Conservation (phyloP, 768 basidiomycete genomes). For the Infundibulicybe gibba region DNA sequence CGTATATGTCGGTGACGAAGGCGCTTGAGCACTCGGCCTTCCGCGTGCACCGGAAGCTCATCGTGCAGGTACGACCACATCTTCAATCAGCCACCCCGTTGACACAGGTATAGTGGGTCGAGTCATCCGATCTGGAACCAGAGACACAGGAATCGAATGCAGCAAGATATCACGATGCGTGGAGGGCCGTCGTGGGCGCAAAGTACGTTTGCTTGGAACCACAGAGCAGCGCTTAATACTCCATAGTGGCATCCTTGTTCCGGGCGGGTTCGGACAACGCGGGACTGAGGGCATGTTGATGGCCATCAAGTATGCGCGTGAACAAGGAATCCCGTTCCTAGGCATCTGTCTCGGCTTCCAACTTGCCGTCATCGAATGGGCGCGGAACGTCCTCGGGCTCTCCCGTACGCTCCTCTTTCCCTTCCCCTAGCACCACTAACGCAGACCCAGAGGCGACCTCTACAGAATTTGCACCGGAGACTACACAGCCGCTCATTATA, state of each 20-base stretch:
- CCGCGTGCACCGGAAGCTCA: constrained; percentile 81
- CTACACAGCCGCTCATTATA: constrained; percentile 73
- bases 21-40: constrained; percentile 96
- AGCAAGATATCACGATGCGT: constrained; percentile 92
- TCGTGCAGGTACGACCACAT: constrained; percentile 56
- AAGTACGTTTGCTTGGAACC: constrained; percentile 45
- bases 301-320: constrained; percentile 96
- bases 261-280: constrained; percentile 91
- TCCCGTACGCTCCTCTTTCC: constrained; percentile 38
- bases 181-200: constrained; percentile 88
- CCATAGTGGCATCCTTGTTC: constrained; percentile 88
- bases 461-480: constrained; percentile 65
- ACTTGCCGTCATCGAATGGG: constrained; percentile 94
- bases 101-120: constrained; percentile 73
- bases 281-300: constrained; percentile 98
- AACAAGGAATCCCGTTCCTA: constrained; percentile 91
- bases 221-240: constrained; percentile 5
- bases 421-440: not conserved
- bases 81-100: not conserved
- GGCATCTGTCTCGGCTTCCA: constrained; percentile 99
- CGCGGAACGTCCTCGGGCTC: constrained; percentile 75
- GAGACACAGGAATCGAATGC: constrained; percentile 77
- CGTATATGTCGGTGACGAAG: constrained; percentile 98
- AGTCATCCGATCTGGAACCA: constrained; percentile 87
- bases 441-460: constrained; percentile 71